Evolutionary conservation across 2,329 filamentous ascomycete species (phyloP), one percentile per base, ranked within the genome.

Genomic region (Bipolaris sorokiniana): DNA sequence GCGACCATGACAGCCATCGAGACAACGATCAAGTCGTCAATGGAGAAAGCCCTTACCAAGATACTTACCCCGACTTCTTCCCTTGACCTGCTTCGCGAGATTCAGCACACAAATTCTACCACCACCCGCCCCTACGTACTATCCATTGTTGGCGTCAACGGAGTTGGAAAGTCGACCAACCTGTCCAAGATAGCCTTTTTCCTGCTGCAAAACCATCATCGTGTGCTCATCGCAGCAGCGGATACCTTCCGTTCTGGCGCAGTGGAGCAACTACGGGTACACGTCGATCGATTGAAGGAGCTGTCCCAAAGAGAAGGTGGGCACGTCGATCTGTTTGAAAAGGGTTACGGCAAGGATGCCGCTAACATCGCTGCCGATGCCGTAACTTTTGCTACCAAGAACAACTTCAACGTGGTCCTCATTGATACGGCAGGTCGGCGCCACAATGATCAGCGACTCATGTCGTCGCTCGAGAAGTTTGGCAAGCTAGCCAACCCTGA

Each of bases 161-260:
- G 95, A 51, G 95, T 99, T 36, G 95, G 95, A 72, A 99, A 99
- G 80, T 97, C 93, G 15, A 99, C 95, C 50, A 98, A 97, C 74
- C 83, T 99, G 36, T 94, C 91, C 77, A 99, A 99, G 78, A 97
- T 99, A 65, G 96, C 93, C 77, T 99, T 95, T 80, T 99, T 99
- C 81, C 83, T 99, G 36, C 83, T 99, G 31, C 94, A 99, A 78
- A 99, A 99, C 82, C 93, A 96, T 75, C 96, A 97, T 82, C 90
- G 90, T 72, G 92, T 99, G 15, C 85, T 99, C 55, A 91, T 99
- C 65, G 94, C 92, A 13, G 94, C 95, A 9, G 95, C 91, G 67
- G 94, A 99, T 76, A 99, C 95, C 2, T 99, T 99, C 84, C 90
- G 95, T 65, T 97, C 92, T 9, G 95, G 95, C 33, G 95, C 95